Conservation (phyloP, 352 stramenopile genomes). For the Globisporangium nagaii region DNA sequence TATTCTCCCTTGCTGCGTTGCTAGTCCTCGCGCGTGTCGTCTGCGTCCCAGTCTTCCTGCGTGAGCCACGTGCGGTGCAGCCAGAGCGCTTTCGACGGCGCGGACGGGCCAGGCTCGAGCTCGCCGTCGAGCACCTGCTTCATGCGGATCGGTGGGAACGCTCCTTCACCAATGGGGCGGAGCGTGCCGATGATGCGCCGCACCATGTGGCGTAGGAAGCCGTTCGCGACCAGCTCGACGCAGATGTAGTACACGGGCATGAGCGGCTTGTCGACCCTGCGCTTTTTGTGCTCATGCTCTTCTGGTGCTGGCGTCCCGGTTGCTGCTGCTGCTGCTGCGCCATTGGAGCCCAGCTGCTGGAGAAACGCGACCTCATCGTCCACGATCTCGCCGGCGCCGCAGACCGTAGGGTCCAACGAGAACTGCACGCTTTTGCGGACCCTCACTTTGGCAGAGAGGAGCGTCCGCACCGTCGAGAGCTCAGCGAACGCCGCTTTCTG, state of each 20-base stretch:
- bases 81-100: slow-evolving; percentile 74
- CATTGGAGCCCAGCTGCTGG: background rate
- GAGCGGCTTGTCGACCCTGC: slow-evolving; percentile 13
- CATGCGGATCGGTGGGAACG: slow-evolving; percentile 43
- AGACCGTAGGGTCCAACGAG: slow-evolving; percentile 48
- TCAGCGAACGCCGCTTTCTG: slow-evolving; percentile 53
- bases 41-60: slow-evolving; percentile 61
- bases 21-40: slow-evolving; percentile 24
- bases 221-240: slow-evolving; percentile 77
- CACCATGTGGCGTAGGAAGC: slow-evolving; percentile 87
- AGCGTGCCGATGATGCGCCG: slow-evolving; percentile 79
- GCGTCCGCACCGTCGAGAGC: slow-evolving; percentile 58
- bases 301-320: slow-evolving; percentile 2
- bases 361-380: slow-evolving; percentile 24
- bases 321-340: background rate
- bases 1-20: slow-evolving; percentile 3
- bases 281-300: slow-evolving; percentile 33
- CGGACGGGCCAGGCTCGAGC: slow-evolving; percentile 56
- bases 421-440: slow-evolving; percentile 67
- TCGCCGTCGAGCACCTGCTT: slow-evolving; percentile 59
- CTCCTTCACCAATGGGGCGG: slow-evolving; percentile 73
- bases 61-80: slow-evolving; percentile 82
- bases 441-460: slow-evolving; percentile 56
- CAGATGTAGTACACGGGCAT: slow-evolving; percentile 68
- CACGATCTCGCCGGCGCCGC: slow-evolving; percentile 54